Base-by-base conservation (phyloP, 352 stramenopile species). In the Phytophthora cactorum region DNA sequence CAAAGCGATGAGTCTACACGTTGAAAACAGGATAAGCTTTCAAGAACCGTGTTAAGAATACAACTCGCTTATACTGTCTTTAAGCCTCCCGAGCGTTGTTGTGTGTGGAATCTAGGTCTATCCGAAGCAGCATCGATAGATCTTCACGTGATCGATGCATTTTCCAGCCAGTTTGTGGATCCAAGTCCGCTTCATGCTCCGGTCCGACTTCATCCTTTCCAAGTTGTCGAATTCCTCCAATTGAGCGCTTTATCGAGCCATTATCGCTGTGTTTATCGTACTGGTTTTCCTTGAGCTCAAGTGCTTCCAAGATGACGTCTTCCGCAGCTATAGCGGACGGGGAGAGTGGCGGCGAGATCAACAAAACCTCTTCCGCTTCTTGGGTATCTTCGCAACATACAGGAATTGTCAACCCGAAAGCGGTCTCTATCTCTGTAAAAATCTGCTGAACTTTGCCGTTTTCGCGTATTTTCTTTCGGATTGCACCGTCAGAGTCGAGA, bases 401-500 rank as follows among this genome's bases (percentile, higher is more conserved):
- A 36, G 63, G 64, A 52, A 73, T 25, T 34, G 52, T 15, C 15
- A 66, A 34, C 7, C 68, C 63, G 8, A 76, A 73, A 15, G 58
- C 69, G 44, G 52, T 70, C 45, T 73, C 69, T 3, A 66, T 43
- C 10, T 69, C 52, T 14, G 7, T 25, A 29, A 76, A 76, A 3
- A 76, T 27, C 15, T 50, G 31, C 8, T 32, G 44, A 7, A 7
- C 27, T 47, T 29, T 10, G 8, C 36, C 10, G 2, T 43, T 14
- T 39, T 17, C 46, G 32, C 31, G 25, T n/a, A 50, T 66, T 69
- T 58, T 50, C 27, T 28, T 45, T 41, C 71, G 63, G 9, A 81
- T 66, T 39, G 9, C 45, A 10, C 71, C 70, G 8, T 56, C 68
- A 1, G 78, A 68, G 53, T 92, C 81, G 6, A 90, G 63, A 50